A percentile compares a stretch with the other conserved stretches of the same genome.
Conservation (phyloP, 2,329 filamentous ascomycete genomes). For the Fusarium sp. region DNA sequence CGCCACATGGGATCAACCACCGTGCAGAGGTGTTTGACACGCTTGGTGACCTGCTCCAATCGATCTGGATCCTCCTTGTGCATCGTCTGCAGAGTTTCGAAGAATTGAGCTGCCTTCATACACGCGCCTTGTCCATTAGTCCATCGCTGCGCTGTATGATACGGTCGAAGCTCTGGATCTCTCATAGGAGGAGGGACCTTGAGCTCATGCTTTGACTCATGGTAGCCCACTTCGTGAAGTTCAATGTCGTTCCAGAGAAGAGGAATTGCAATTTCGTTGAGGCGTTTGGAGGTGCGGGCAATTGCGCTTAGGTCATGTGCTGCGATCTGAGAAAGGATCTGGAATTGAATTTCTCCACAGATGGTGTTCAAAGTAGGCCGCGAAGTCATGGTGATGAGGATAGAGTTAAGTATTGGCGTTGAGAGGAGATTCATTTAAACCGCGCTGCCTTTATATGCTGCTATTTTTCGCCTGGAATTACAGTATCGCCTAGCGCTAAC, state of each 20-base stretch:
- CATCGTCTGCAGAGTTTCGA: neutral
- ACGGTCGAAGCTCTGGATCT: neutral
- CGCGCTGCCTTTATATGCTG: neutral
- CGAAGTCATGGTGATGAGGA: neutral
- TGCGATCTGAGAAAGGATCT: neutral
- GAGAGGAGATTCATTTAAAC: neutral
- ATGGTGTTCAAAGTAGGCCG: neutral
- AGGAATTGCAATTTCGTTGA: conserved; percentile 1
- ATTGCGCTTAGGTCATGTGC: neutral
- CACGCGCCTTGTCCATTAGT: neutral
- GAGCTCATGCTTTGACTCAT: neutral
- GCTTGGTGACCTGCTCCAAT: neutral
- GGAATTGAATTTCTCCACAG: conserved; percentile 1
- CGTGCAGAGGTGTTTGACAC: conserved; percentile 10
- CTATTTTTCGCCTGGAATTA: neutral
- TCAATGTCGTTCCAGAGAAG: conserved; percentile 33
- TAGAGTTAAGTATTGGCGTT: neutral
- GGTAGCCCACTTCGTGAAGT: conserved; percentile 15
- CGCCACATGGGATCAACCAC: neutral
- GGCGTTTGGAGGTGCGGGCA: neutral
- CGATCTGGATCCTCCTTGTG: neutral
- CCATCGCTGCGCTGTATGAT: neutral
- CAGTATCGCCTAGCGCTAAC: neutral
- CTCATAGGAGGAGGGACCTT: conserved; percentile 4
- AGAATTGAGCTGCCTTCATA: neutral